Conservation (phyloP, 805 yeast genomes). For the Barnettozyma wickerhamii region DNA sequence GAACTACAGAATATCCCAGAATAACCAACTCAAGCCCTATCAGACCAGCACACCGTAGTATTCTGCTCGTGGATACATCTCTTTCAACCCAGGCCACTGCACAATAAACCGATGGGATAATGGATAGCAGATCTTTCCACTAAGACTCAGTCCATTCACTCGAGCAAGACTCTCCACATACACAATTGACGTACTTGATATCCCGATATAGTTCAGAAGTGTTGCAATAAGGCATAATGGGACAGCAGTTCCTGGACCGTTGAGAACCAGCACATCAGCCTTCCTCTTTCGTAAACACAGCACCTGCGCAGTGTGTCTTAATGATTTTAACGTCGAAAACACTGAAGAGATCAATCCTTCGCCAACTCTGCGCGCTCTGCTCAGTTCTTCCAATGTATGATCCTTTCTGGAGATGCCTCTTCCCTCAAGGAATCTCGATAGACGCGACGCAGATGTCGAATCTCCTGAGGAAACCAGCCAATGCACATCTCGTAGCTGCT, state of each 20-base stretch:
- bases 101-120: constrained; percentile 77
- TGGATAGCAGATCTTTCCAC: constrained; percentile 69
- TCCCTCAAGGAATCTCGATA: constrained; percentile 14
- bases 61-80: constrained; percentile 55
- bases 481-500: constrained; percentile 11
- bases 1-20: too few relatives aligned
- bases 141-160: constrained; percentile 66
- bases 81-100: constrained; percentile 74
- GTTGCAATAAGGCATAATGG: constrained; percentile 61
- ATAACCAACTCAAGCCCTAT: too few relatives aligned
- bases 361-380: constrained; percentile 60
- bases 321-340: constrained; percentile 32
- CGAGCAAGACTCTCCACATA: constrained; percentile 88
- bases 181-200: constrained; percentile 51
- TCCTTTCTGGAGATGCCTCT: too few relatives aligned
- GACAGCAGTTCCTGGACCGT: constrained; percentile 84
- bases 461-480: constrained; percentile 49
- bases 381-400: constrained; percentile 33
- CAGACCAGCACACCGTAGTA: constrained; percentile 75
- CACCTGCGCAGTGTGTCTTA: constrained; percentile 7
- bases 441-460: constrained; percentile 38
- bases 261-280: constrained; percentile 48
- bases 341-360: constrained; percentile 46
- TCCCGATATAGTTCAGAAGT: constrained; percentile 42
- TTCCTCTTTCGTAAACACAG: constrained; percentile 9